phyloP scores from a whole-genome alignment of 352 stramenopile species.

The Pythium angustatum region DNA sequence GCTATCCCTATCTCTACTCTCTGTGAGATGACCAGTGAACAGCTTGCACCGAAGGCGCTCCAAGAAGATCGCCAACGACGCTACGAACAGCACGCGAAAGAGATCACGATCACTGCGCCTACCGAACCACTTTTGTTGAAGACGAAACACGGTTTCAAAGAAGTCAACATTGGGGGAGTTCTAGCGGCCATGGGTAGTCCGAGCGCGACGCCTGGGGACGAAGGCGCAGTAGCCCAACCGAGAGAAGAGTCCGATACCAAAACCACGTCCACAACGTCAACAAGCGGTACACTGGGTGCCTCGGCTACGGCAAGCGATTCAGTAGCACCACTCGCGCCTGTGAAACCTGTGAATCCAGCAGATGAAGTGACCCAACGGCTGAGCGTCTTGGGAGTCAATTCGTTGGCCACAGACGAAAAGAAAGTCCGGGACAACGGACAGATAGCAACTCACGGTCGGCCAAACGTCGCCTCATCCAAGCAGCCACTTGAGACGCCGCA shows the following conservation, averaged over 20 bases:
- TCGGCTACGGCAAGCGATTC: not conserved
- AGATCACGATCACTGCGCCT: conserved; percentile 42
- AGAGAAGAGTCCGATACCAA: no score
- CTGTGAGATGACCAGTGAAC: conserved; percentile 49
- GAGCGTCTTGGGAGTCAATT: not conserved
- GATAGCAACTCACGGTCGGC: not conserved
- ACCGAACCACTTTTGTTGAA: conserved; percentile 40
- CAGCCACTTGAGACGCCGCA: not conserved
- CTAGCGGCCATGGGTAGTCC: not conserved
- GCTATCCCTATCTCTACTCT: conserved; percentile 28
- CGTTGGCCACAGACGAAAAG: not conserved
- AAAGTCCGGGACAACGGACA: not conserved
- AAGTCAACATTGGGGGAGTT: conserved; percentile 35
- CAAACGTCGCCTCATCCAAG: not conserved
- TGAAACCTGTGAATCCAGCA: not conserved
- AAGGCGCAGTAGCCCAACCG: no score
- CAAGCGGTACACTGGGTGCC: not conserved
- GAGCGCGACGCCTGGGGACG: no score
- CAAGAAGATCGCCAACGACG: conserved; percentile 44
- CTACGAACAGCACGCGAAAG: conserved; percentile 43
- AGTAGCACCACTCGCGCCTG: not conserved
- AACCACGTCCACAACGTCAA: not conserved
- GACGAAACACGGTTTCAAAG: conserved; percentile 57
- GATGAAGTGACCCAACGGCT: conserved; percentile 22
- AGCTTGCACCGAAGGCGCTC: conserved; percentile 53